Evolutionary conservation across 2,329 filamentous ascomycete species (phyloP), one percentile per base, ranked within the genome.

Genomic region (Aspergillus calidoustus): DNA sequence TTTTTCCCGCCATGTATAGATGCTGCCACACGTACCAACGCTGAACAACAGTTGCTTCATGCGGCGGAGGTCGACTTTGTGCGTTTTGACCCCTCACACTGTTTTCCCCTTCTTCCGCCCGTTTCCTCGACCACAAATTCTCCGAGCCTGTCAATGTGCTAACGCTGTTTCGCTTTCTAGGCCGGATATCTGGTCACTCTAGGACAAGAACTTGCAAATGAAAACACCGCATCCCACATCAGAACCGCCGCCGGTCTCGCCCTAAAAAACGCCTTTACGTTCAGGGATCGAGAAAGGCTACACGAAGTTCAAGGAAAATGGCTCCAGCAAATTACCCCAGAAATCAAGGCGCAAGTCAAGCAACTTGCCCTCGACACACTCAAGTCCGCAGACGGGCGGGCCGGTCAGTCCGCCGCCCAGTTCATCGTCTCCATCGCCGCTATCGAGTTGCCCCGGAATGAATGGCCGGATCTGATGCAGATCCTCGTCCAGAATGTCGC

Each of bases 1-100:
- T 68, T 80, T 76, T 61, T 68, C 65, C 59, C 60, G 41, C 73
- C 59, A 65, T 64, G 23, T 69, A 65, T 77, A 97, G 95, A 99
- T 87, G 91, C 92, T 79, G 86, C 88, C 76, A 89, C 91, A 80
- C 93, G 95, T 85, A 89, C 91, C 79, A 89, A 89, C 80, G 94
- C 95, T 71, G 95, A 99, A 83, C 90, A 95, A 80, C 93, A 97
- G 83, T 91, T 99, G 72, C 88, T 85, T 72, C 91, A 95, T 81
- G 95, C 95, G 74, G 91, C 94, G 69, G 92, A 97, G 80, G 90
- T 89, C 77, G 94, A 99, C 83, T 99, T 98, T 80, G 95, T 99
- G 89, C 75, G 89, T 80, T 67, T 60, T 67, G 69, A 54, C 17
- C 5, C 38, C 31, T 38, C 23, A n/a, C 70, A 65, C 66, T 64